Base-by-base conservation (phyloP, 1,284 basidiomycete species). In the Microstroma glucosiphilum region DNA sequence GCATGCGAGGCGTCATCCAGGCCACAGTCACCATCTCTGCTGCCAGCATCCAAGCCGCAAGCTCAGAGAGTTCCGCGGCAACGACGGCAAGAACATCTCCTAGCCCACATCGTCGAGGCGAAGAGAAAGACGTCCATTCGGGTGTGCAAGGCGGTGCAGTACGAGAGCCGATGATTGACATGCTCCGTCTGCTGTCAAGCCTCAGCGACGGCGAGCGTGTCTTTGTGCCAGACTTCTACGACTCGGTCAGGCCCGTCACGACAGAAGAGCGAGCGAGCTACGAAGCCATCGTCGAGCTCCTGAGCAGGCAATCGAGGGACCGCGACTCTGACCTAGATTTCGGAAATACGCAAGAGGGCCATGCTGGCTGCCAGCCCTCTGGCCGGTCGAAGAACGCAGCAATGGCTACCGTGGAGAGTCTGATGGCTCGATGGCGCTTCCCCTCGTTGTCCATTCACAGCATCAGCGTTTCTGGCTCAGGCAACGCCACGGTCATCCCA, bases 121-220 rank as follows among this genome's bases (percentile, higher is more conserved):
- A 17, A 12, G 21, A 25, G 21, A 87, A 88, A 0, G 91, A 93
- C 73, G 82, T 89, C 51, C 91, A 94, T 78, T 92, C 90, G 12
- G 94, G 94, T 69, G 86, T 97, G 8, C 91, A 96, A 72, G 94
- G 94, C 43, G 94, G 94, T 26, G 88, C 86, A 1, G 85, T 88
- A 0, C 82, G 83, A 3, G 93, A 96, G 80, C 92, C 92, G 0
- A 93, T 96, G 90, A 83, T 88, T 58, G 92, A 96, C 76, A 90
- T 91, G 86, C 83, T 96, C 37, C 86, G 87, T 55, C 81, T 96
- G 6, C 83, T 97, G 8, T 85, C 87, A 0, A 87, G 85, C 0
- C 80, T 97, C 17, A 86, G 86, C 0, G 85, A 88, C 65, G 80
- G 80, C 1, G 70, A 70, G 1, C 67, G 81, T 19, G 86, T 94